These are phyloP conservation scores for Spergularia azorica DNA, from an alignment of 179 eudicot species.

Conservation along the genomic window DNA sequence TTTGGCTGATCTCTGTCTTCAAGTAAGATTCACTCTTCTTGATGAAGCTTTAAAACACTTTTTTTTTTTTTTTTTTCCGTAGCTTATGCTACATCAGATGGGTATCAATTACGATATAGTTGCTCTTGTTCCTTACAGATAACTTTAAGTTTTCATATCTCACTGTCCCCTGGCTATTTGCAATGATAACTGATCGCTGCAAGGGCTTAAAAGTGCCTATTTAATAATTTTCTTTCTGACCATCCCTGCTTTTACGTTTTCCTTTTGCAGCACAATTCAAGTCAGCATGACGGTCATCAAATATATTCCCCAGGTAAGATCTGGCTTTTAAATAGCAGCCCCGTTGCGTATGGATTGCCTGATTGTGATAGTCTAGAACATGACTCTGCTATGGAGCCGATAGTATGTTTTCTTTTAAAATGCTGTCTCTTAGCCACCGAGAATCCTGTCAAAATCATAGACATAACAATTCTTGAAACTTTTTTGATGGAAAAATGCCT, in stretches of 20 bases:
- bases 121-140: not conserved
- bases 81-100: not conserved
- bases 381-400: not conserved
- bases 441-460: too few species aligned
- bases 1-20: slow-evolving; percentile 78
- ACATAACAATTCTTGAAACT: too few species aligned
- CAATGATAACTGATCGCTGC: not conserved
- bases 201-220: not conserved
- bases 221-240: slow-evolving; percentile 6
- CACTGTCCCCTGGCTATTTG: not conserved
- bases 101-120: too few species aligned
- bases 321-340: not conserved
- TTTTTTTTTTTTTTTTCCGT: too few species aligned
- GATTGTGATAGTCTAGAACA: not conserved
- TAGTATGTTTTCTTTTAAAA: too few species aligned
- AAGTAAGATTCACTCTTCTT: slow-evolving; percentile 48
- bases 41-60: not conserved
- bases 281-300: slow-evolving; percentile 81
- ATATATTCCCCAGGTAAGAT: slow-evolving; percentile 85
- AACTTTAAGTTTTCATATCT: not conserved
- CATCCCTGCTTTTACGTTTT: not conserved
- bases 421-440: too few species aligned
- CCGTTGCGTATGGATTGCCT: not conserved
- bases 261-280: slow-evolving; percentile 72
- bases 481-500: too few species aligned